phyloP scores from a whole-genome alignment of 176 grass and related monocot species.

The Oryza glaberrima region DNA sequence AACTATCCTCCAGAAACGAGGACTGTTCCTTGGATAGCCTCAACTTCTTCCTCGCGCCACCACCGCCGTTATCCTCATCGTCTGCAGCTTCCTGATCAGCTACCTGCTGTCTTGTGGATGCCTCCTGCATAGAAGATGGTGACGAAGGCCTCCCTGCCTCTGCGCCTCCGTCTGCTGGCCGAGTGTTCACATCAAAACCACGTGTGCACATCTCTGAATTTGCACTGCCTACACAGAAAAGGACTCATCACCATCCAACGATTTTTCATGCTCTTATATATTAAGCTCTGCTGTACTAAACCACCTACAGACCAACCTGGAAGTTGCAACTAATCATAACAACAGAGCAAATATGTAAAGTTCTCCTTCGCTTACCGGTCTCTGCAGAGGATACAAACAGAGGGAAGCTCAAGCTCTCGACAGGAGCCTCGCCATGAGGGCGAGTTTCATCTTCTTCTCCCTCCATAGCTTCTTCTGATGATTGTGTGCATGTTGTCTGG shows the following conservation, averaged over 20 bases:
- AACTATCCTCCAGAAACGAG: slow-evolving; percentile 76
- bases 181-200: slow-evolving; percentile 34
- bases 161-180: not conserved
- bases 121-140: slow-evolving; percentile 29
- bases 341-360: not conserved
- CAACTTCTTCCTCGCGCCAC: slow-evolving; percentile 64
- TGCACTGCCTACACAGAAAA: slow-evolving; percentile 41
- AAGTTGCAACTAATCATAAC: slow-evolving; percentile 28
- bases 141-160: slow-evolving; percentile 24
- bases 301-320: not conserved
- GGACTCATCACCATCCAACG: slow-evolving; percentile 22
- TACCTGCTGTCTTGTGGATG: slow-evolving; percentile 3
- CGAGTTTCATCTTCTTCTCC: slow-evolving; percentile 25
- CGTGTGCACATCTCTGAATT: slow-evolving; percentile 36
- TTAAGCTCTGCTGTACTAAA: slow-evolving; percentile 18
- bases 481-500: slow-evolving; percentile 4
- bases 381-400: slow-evolving; percentile 17
- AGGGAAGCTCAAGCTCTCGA: slow-evolving; percentile 21
- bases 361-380: slow-evolving; percentile 6
- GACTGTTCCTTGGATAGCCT: slow-evolving; percentile 83
- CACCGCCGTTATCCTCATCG: slow-evolving; percentile 33
- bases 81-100: slow-evolving; percentile 44
- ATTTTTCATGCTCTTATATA: slow-evolving; percentile 12
- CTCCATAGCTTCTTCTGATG: not conserved
- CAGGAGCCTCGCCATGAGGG: not conserved